Percentiles rank a stretch among this genome's conserved stretches.
These are phyloP conservation scores for Plantago coronopus DNA, from an alignment of 305 asterid genomes.

Conservation along the genomic window DNA sequence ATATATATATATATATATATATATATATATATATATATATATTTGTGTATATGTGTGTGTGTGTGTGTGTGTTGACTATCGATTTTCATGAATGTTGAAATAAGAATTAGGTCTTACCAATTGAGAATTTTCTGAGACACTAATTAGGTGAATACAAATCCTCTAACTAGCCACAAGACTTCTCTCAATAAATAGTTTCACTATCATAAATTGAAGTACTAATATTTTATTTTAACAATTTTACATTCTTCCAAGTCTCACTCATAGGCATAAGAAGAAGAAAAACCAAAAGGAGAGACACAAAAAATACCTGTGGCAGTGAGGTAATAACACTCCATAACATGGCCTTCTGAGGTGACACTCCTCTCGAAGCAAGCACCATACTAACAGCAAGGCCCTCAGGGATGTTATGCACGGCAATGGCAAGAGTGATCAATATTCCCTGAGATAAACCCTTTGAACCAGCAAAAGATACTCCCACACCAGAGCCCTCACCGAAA, in stretches of 20 bases:
- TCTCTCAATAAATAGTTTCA: too few relatives aligned
- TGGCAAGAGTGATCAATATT: conserved; percentile 79
- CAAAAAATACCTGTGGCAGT: conserved; percentile 74
- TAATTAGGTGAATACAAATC: too few relatives aligned
- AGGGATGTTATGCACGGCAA: conserved; percentile 96
- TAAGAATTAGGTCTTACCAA: too few relatives aligned
- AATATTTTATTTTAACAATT: not conserved
- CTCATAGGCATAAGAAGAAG: conserved; percentile 16
- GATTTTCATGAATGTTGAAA: too few relatives aligned
- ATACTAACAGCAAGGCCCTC: conserved; percentile 98
- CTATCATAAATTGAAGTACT: too few relatives aligned
- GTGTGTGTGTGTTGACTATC: too few relatives aligned
- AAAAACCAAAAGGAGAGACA: too few relatives aligned
- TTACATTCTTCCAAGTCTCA: conserved; percentile 2
- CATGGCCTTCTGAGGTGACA: conserved; percentile 94
- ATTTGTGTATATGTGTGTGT: too few relatives aligned
- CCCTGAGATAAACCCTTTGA: conserved; percentile 95
- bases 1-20: too few relatives aligned
- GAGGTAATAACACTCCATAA: conserved; percentile 94
- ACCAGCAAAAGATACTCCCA: conserved; percentile 98
- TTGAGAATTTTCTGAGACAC: too few relatives aligned
- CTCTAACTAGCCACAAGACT: too few relatives aligned
- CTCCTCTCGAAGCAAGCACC: conserved; percentile 98
- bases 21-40: too few relatives aligned
- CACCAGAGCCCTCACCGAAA: conserved; percentile 98